Base-by-base conservation (phyloP, 2,329 filamentous ascomycete species). In the Didymella exigua region DNA sequence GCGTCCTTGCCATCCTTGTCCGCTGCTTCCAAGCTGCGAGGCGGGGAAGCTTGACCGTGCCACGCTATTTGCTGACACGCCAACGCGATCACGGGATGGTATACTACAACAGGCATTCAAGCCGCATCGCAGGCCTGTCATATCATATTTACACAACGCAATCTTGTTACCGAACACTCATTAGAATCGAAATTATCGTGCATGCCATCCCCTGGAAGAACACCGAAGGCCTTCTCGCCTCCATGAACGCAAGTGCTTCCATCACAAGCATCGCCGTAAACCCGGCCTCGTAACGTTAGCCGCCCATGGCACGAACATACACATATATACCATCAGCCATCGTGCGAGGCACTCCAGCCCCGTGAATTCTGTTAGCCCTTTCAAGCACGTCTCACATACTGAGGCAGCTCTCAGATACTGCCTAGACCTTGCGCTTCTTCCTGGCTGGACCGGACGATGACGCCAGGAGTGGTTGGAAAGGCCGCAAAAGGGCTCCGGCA, bases 21-120 rank as follows among this genome's bases (percentile, higher is more conserved):
- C 45, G 48, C 33, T 53, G 55, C 56, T 60, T 62, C 21, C 45
- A 49, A 50, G 62, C 53, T 50, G 47, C 42, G 43, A 50, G 46
- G 59, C 58, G 56, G 60, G 56, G 63, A 67, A 67, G 61, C 63
- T 66, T 64, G 58, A 60, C 58, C 58, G 49, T 54, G 56, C 62
- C 54, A 60, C 58, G 43, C 30, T 46, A 53, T 37, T 52, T 54
- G 49, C 43, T 49, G 47, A 50, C 47, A 49, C 34, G 24, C 10
- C 21, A 38, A n/a, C 19, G 21, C 6, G 40, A 24, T 30, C 46
- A 49, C 26, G 44, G 63, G 64, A 60, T 56, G 56, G 38, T 40
- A 49, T 65, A 62, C 62, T 57, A 13, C 40, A 65, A 60, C 8
- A 18, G 56, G 64, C 10, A 64, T 40, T 48, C 11, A 46, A 11